Evolutionary conservation across 2,329 filamentous ascomycete species (phyloP), one percentile per base, ranked within the genome.

Genomic region (Leptosphaerulina australis): DNA sequence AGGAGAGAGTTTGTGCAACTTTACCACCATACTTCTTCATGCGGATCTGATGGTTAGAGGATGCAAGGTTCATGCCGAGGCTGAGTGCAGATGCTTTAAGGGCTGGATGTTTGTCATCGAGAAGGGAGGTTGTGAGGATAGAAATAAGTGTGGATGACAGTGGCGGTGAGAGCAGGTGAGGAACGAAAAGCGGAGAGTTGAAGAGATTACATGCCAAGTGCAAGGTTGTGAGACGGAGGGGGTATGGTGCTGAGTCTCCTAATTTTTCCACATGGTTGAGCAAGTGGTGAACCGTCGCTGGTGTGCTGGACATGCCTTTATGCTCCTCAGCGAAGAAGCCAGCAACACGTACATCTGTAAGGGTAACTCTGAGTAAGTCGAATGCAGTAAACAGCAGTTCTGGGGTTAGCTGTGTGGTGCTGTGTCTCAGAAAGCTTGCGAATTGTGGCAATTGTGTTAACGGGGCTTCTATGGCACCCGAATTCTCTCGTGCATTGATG

Each of bases 131-230:
- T 0, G 90, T 88, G 15, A 94, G 81, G 11, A 97, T 78, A 1
- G 88, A 84, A 21, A 93, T 76, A 0, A 83, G 78, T 1, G 76
- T 69, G 5, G 84, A 81, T 1, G 39, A 91, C 72, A 17, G 62
- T 1, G 68, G 67, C 2, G 59, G 29, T 43, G 74, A 70, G 5
- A 88, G 76, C 7, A 92, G 77, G 54, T 86, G 81, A 2, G 84
- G 79, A 0, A 85, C 78, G 63, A 88, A 95, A 0, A 96, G 77
- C 0, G 84, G 81, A 0, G 87, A 87, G 0, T 84, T 86, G 75
- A 96, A 96, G 31, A 96, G 78, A 64, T 96, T 97, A 74, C 91
- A 95, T 1, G 84, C 81, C 65, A 93, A 81, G 61, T 97, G 92
- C 17, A 96, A 75, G 0, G 90, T 88, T 12, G 96, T 90, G 2